phyloP scores from a whole-genome alignment of 345 rosid genomes.

The Combretum micranthum region DNA sequence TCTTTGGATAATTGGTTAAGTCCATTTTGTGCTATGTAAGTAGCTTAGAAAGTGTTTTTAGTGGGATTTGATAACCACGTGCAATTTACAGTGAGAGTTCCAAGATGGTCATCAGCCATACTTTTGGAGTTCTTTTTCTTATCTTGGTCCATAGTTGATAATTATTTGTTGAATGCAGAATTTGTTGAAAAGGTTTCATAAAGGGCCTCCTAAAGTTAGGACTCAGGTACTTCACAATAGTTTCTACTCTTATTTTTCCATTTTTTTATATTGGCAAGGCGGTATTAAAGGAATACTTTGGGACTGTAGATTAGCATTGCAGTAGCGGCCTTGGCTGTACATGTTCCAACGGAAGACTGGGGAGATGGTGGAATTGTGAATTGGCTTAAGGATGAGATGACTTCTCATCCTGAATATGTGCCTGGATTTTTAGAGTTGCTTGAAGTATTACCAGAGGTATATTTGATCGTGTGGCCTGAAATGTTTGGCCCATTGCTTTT shows the following conservation, averaged over 20 bases:
- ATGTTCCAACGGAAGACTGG: constrained; percentile 94
- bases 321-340: constrained; percentile 98
- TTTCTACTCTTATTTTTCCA: neutral
- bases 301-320: constrained; percentile 90
- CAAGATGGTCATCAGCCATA: neutral
- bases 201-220: constrained; percentile 94
- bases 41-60: no score
- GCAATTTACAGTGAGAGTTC: no score
- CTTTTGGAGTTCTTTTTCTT: constrained; percentile 8
- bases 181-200: constrained; percentile 83
- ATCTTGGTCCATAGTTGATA: constrained; percentile 8
- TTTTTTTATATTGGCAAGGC: neutral
- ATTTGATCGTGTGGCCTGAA: neutral
- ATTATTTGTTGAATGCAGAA: constrained; percentile 47
- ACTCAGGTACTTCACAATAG: constrained; percentile 65
- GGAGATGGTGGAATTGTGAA: constrained; percentile 88
- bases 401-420: constrained; percentile 78
- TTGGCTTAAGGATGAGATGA: constrained; percentile 96
- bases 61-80: no score
- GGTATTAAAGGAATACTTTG: constrained; percentile 9
- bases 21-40: no score
- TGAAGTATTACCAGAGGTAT: constrained; percentile 95
- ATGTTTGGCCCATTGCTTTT: neutral
- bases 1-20: no score
- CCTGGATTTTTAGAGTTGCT: constrained; percentile 98